Base-by-base conservation (phyloP, 768 basidiomycete species). In the Boletus barrowsii region DNA sequence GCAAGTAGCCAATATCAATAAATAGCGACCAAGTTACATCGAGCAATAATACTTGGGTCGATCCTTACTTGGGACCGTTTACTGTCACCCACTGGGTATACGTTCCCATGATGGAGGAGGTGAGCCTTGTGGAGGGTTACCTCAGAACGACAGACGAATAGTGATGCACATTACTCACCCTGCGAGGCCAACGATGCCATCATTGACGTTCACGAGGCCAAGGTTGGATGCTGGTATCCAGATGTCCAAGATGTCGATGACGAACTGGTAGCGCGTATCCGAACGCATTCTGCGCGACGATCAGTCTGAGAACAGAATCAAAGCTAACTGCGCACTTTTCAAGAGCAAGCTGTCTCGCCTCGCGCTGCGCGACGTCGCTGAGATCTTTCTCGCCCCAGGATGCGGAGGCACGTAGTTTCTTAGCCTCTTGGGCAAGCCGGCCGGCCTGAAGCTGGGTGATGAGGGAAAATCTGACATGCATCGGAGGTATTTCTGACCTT, bases 171-270 rank as follows among this genome's bases (percentile, higher is more conserved):
- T 56, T 11, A 73, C 81, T 64, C 56, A 96, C 92, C 96, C 97
- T 58, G 90, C 79, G 54, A 90, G 76, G 51, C 97, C 96, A 29
- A 96, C 73, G 18, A 83, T 65, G 24, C 96, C 95, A 56, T 98
- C 97, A 66, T 88, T 92, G 59, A 95, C 62, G 60, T 81, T 80
- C 58, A 86, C 78, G 49, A 90, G 73, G 15, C 88, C 90, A 39
- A 94, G 79, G 54, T 81, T 87, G 18, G 87, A 86, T 8, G 93
- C 89, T 6, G 97, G 97, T 62, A 95, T 84, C 85, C 88, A 95
- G 54, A 93, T 71, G 68, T 99, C 97, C 54, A 94, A 76, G 18
- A 83, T 65, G 69, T 99, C 97, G 55, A 90, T 84, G 51, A 87
- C 73, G 61, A 98, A 81, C 71, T 98, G 97, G 59, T 83, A 82